phyloP scores from a whole-genome alignment of 169 alveolate genomes.

The Theileria luwenshuni region DNA sequence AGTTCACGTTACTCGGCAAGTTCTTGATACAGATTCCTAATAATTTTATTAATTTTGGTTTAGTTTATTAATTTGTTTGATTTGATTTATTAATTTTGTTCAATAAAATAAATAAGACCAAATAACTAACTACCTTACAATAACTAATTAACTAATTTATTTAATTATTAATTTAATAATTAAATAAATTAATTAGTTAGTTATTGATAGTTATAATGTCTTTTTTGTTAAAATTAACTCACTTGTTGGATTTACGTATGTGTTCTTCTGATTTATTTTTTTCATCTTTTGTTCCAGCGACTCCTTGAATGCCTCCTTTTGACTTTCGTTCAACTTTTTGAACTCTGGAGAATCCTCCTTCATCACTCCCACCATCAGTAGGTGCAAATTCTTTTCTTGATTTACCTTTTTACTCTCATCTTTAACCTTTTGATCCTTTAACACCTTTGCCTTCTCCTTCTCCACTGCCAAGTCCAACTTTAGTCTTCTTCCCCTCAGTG shows the following conservation, averaged over 20 bases:
- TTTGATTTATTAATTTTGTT: neutral
- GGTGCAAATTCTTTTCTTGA: constrained; percentile 31
- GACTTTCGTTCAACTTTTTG: constrained; percentile 29
- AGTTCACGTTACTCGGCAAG: constrained; percentile 47
- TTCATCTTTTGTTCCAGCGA: constrained; percentile 43
- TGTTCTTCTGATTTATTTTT: constrained; percentile 62
- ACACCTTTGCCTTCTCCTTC: constrained; percentile 40
- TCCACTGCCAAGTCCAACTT: constrained; percentile 41
- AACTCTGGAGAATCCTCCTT: constrained; percentile 49
- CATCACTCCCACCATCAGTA: constrained; percentile 60
- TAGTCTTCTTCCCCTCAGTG: constrained; percentile 58
- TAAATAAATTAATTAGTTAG: too few relatives aligned
- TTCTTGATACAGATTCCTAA: constrained; percentile 53
- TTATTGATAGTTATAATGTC: too few relatives aligned
- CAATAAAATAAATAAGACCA: neutral
- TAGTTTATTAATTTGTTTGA: neutral
- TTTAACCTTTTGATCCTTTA: constrained; percentile 14
- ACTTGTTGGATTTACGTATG: constrained; percentile 62
- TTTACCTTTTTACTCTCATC: neutral
- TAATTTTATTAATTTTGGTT: neutral
- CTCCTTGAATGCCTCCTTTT: constrained; percentile 24
- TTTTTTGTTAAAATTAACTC: too few relatives aligned
- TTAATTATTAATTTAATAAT: too few relatives aligned
- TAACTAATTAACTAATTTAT: too few relatives aligned
- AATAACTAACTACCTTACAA: neutral